Base-by-base conservation (phyloP, 495 filamentous ascomycete genomes). In the Durotheca rogersii region DNA sequence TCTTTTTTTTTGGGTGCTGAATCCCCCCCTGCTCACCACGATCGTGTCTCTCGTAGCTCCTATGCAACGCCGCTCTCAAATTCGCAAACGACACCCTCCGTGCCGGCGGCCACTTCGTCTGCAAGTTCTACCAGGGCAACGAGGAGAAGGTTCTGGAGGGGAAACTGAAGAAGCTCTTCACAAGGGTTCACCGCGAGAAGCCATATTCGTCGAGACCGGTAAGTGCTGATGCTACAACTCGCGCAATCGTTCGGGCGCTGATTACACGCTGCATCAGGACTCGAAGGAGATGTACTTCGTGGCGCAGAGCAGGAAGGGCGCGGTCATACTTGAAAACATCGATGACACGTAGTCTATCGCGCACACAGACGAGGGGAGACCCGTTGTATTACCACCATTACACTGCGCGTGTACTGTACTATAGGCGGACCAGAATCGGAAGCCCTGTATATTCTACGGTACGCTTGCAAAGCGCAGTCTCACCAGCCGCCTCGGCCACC, bases 91-190 rank as follows among this genome's bases (percentile, higher is more conserved):
- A 95, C 58, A 90, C 88, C 7, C 76, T 98, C n/a, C 84, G 81
- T 56, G 67, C 77, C 15, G 85, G 85, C 32, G 93, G 93, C 0
- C 84, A 92, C 64, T 95, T 98, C 58, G 79, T 98, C 23, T 97
- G 93, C 76, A 98, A 98, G 70, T 97, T 95, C 68, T 98, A 97
- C 67, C 88, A 92, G 64, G 93, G 93, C 3, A 65, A 75, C 3
- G 89, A 96, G 58, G 90, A 96, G 62, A 88, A 86, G 68, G 72
- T 71, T 3, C 64, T 98, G 16, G 89, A 95, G 69, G 69, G 64
- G 47, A 74, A 79, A 52, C 72, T 97, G 30, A 88, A 77, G 56
- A 77, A 77, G 30, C 67, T 93, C 53, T 98, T 97, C 61, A 66
- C 71, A 11, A 86, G 80, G 50, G 92, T 97, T 12, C 77, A 87